Evolutionary conservation across 192 early-diverging fungal species (phyloP).

Genomic region (Gaertneriomyces semiglobifer): DNA sequence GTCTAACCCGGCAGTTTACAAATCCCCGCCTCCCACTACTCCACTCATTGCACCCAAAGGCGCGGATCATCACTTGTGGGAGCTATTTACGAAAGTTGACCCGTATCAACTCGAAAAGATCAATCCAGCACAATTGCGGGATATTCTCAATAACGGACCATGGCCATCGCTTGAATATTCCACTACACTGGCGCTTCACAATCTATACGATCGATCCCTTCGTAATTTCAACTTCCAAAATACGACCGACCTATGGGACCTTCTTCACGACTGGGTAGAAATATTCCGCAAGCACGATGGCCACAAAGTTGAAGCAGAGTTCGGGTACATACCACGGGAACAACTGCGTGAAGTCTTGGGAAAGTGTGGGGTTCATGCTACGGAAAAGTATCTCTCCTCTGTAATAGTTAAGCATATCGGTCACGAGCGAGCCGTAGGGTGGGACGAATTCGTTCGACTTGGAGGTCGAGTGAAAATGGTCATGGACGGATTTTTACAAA

Average conservation of each 20-base stretch:
- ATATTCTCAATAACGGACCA: slow-evolving; percentile 18
- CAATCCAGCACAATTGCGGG: slow-evolving; percentile 27
- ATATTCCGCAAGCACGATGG: slow-evolving; percentile 20
- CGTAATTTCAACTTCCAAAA: slow-evolving; percentile 19
- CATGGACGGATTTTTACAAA: slow-evolving; percentile 13
- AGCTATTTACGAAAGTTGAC: slow-evolving; percentile 14
- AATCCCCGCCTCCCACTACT: slow-evolving; percentile 12
- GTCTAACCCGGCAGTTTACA: neutral
- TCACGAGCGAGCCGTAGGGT: slow-evolving; percentile 15
- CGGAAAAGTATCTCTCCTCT: slow-evolving; percentile 12
- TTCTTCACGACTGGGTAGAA: slow-evolving; percentile 15
- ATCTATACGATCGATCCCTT: slow-evolving; percentile 17
- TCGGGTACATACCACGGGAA: slow-evolving; percentile 13
- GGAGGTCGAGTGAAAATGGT: slow-evolving; percentile 21
- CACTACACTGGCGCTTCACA: slow-evolving; percentile 13
- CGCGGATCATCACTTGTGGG: slow-evolving; percentile 26
- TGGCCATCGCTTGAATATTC: slow-evolving; percentile 26
- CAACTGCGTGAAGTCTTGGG: slow-evolving; percentile 21
- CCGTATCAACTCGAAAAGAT: slow-evolving; percentile 28
- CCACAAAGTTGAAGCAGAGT: slow-evolving; percentile 20
- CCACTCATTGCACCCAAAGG: slow-evolving; percentile 24
- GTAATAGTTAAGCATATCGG: slow-evolving; percentile 7
- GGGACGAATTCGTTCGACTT: slow-evolving; percentile 28
- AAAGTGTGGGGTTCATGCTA: slow-evolving; percentile 9
- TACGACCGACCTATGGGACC: slow-evolving; percentile 15